Percentiles rank a stretch among this genome's conserved stretches.
These are phyloP conservation scores for California macrophylla DNA, from an alignment of 441 rosid genomes.

Conservation along the genomic window DNA sequence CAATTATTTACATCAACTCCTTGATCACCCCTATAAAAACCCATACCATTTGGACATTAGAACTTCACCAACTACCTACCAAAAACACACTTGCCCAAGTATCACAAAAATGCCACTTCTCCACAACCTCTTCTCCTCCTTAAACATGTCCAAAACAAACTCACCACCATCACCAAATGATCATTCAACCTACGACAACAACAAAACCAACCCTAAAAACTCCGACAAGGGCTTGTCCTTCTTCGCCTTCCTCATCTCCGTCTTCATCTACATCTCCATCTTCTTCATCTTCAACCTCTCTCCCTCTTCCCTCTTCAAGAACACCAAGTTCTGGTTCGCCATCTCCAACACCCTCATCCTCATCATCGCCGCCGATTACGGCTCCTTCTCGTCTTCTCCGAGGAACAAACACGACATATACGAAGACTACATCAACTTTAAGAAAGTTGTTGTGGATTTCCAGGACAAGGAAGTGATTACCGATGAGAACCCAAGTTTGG, in stretches of 20 bases:
- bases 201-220: conserved; percentile 22
- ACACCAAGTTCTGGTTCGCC: conserved; percentile 48
- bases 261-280: conserved; percentile 36
- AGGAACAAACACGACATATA: conserved; percentile 24
- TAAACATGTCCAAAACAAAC: conserved; percentile 24
- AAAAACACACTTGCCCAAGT: background rate
- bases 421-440: conserved; percentile 27
- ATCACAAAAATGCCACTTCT: background rate
- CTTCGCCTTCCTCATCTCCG: conserved; percentile 34
- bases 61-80: conserved; percentile 11
- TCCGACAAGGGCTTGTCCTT: conserved; percentile 24
- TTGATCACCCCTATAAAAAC: conserved; percentile 18
- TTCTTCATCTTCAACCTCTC: conserved; percentile 41
- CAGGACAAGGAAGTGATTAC: background rate
- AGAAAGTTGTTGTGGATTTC: too few species aligned
- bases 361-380: conserved; percentile 47
- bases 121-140: background rate
- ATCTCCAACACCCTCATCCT: conserved; percentile 56
- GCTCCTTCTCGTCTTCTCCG: conserved; percentile 32
- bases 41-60: background rate
- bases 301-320: conserved; percentile 34
- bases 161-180: conserved; percentile 18
- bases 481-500: conserved; percentile 7
- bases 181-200: conserved; percentile 15
- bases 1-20: background rate